phyloP scores from a whole-genome alignment of 106 monocot genomes.

The Acanthochlamys bracteata region DNA sequence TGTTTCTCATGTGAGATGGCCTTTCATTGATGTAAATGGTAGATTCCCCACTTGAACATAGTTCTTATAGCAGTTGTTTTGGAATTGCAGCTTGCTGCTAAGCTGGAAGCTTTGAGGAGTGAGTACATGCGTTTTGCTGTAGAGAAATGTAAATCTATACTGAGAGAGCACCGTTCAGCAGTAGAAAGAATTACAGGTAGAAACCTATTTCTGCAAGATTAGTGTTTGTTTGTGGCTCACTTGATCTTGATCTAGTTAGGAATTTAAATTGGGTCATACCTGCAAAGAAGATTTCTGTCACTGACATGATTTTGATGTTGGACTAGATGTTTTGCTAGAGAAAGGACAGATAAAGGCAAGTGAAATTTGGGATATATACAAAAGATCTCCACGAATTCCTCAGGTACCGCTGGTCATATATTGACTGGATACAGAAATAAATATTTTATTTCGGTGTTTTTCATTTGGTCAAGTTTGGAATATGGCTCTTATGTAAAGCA shows the following conservation, averaged over 20 bases:
- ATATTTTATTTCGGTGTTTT: no score
- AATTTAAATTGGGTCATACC: no score
- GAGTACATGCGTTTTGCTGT: constrained; percentile 84
- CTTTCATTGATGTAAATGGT: no score
- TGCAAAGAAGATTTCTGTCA: no score
- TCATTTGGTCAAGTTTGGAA: no score
- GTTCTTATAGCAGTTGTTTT: constrained; percentile 1
- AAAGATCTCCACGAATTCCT: constrained; percentile 55
- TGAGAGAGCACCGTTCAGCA: constrained; percentile 67
- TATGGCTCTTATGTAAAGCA: no score
- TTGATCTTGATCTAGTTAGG: no score
- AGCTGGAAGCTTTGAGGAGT: constrained; percentile 61
- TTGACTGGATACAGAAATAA: no score
- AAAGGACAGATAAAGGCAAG: constrained; percentile 64
- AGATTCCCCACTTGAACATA: neutral
- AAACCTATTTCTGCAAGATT: no score
- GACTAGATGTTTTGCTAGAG: constrained; percentile 66
- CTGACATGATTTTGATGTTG: neutral
- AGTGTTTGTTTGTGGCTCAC: no score
- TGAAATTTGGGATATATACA: constrained; percentile 72
- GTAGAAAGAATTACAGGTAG: constrained; percentile 75
- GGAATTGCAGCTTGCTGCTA: constrained; percentile 54
- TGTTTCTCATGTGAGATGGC: constrained; percentile 57
- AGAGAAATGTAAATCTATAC: constrained; percentile 58
- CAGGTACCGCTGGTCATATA: no score